Evolutionary conservation across 179 eudicot species (phyloP).

Genomic region (Amaranthus tricolor): DNA sequence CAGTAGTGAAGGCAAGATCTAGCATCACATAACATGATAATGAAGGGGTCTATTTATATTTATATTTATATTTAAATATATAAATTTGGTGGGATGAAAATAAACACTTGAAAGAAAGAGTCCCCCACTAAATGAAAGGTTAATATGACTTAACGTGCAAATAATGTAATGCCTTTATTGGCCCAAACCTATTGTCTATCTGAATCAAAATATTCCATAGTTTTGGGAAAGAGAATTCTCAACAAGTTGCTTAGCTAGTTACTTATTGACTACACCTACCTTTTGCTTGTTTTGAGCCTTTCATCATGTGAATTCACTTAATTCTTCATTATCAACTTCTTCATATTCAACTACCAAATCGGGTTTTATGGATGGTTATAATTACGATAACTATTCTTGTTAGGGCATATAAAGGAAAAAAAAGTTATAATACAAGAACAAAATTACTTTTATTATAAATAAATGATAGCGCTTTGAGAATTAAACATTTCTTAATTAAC

Average conservation of each 20-base stretch:
- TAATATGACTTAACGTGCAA: slow-evolving; percentile 23
- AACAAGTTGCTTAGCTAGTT: not conserved
- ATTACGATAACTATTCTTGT: no score
- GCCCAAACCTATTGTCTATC: slow-evolving; percentile 2
- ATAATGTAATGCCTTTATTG: slow-evolving; percentile 17
- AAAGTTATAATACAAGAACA: no score
- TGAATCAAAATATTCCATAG: slow-evolving; percentile 19
- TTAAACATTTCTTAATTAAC: no score
- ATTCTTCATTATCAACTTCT: no score
- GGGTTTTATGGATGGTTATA: no score
- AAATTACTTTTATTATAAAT: no score
- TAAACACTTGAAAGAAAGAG: not conserved
- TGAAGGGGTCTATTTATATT: slow-evolving; percentile 30
- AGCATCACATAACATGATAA: slow-evolving; percentile 42
- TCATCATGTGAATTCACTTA: slow-evolving; percentile 10
- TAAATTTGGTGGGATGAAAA: not conserved
- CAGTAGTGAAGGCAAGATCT: slow-evolving; percentile 58
- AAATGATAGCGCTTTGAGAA: no score
- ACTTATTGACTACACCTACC: not conserved
- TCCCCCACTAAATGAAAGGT: slow-evolving; percentile 23
- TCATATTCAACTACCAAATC: no score
- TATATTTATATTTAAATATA: no score
- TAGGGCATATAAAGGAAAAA: no score
- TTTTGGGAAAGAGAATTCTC: slow-evolving; percentile 17
- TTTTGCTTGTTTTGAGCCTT: slow-evolving; percentile 3